Percentiles rank a stretch among this genome's conserved stretches.
Conservation (phyloP, 257 asterid species). For the Eustoma russellianum region DNA sequence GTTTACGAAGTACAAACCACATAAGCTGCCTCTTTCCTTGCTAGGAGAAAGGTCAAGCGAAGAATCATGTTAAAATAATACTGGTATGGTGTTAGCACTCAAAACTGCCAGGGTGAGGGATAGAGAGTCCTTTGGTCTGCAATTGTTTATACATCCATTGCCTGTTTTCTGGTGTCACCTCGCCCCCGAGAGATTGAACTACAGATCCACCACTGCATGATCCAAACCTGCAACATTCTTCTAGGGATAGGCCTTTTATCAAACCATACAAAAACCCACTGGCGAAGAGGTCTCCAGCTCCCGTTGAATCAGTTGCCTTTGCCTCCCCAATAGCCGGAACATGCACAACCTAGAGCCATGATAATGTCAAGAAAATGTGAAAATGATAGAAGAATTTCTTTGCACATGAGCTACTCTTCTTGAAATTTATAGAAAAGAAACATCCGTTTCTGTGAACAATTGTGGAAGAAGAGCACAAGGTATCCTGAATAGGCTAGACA, state of each 20-base stretch:
- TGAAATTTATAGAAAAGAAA: too few species aligned
- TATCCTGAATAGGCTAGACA: too few species aligned
- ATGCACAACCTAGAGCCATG: constrained; percentile 44
- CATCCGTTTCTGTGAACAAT: too few species aligned
- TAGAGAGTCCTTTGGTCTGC: constrained; percentile 50
- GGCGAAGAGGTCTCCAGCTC: constrained; percentile 97
- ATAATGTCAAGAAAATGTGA: too few species aligned
- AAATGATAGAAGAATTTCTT: too few species aligned
- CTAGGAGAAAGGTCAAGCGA: background rate
- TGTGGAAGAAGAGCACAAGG: too few species aligned
- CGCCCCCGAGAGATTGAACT: constrained; percentile 82
- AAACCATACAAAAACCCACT: constrained; percentile 89
- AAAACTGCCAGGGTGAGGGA: constrained; percentile 21
- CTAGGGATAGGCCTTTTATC: constrained; percentile 66
- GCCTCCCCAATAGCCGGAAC: constrained; percentile 74
- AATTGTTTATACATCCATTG: constrained; percentile 91
- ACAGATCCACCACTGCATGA: constrained; percentile 96
- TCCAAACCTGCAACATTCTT: constrained; percentile 81
- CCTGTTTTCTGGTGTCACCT: constrained; percentile 82
- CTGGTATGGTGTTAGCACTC: background rate
- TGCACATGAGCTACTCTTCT: too few species aligned
- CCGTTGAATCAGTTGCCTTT: constrained; percentile 84
- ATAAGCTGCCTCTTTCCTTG: background rate
- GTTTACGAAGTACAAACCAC: too few species aligned
- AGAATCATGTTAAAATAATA: constrained; percentile 6